phyloP scores from a whole-genome alignment of 768 basidiomycete genomes.

The Boletus sensibilis region DNA sequence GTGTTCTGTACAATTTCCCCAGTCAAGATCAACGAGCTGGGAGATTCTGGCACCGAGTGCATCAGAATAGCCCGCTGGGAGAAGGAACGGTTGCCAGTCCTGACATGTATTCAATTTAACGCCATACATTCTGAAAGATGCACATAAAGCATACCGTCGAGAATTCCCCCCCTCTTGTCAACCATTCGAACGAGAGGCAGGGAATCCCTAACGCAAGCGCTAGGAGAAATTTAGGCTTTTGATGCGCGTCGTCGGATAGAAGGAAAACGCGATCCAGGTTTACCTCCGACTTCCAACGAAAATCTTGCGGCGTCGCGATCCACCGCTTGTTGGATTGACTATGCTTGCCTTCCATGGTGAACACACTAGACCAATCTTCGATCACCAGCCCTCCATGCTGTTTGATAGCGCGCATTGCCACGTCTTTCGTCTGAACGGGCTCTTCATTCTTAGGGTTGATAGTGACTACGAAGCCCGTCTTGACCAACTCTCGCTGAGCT shows the following conservation, averaged over 20 bases:
- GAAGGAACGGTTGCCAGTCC: constrained; percentile 64
- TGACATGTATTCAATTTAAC: constrained; percentile 23
- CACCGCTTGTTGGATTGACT: constrained; percentile 48
- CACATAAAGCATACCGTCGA: constrained; percentile 22
- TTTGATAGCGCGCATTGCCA: constrained; percentile 44
- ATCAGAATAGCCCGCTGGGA: constrained; percentile 49
- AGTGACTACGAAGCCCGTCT: constrained; percentile 62
- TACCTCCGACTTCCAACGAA: constrained; percentile 43
- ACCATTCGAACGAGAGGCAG: constrained; percentile 63
- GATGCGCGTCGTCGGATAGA: constrained; percentile 60
- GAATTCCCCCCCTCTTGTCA: constrained; percentile 31
- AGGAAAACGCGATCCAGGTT: constrained; percentile 54
- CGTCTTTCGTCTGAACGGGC: constrained; percentile 41
- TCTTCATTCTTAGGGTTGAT: constrained; percentile 39
- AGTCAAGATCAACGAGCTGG: constrained; percentile 48
- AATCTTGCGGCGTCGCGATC: constrained; percentile 48
- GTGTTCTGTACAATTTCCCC: constrained; percentile 50
- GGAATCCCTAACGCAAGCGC: constrained; percentile 88
- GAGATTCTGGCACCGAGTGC: constrained; percentile 42
- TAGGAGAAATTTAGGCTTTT: constrained; percentile 77
- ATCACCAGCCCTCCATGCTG: constrained; percentile 55
- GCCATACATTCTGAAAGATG: constrained; percentile 2
- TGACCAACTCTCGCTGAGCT: constrained; percentile 39
- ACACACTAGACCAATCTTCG: constrained; percentile 59
- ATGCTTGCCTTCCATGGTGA: constrained; percentile 55